Evolutionary conservation across 2,329 filamentous ascomycete genomes (phyloP).

Genomic region (Chaetomium olivaceum): DNA sequence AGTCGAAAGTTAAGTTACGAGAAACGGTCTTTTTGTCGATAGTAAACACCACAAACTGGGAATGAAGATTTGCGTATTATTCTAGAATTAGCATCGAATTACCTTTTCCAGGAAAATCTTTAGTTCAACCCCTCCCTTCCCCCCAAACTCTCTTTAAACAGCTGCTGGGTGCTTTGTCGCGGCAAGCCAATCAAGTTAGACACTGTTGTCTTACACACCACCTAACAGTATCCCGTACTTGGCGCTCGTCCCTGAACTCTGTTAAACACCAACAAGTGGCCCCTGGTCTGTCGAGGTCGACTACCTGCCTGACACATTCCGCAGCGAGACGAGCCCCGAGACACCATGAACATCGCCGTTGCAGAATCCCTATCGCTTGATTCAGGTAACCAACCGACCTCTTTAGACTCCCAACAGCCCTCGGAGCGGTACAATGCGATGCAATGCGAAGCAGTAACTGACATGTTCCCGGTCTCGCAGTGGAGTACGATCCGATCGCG

Average conservation of each 20-base stretch:
- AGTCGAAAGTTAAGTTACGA: too few species aligned
- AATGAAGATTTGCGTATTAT: too few species aligned
- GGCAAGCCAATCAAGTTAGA: background rate
- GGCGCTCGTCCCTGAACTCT: background rate
- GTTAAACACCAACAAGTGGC: background rate
- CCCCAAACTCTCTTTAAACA: background rate
- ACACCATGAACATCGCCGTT: constrained; percentile 26
- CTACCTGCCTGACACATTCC: constrained; percentile 6
- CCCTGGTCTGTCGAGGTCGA: background rate
- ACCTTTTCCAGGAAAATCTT: too few species aligned
- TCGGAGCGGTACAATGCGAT: background rate
- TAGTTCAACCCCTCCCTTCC: background rate
- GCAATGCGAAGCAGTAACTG: constrained; percentile 10
- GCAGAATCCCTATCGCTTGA: constrained; percentile 29
- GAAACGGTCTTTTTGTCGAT: too few species aligned
- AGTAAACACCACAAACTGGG: too few species aligned
- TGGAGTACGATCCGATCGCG: constrained; percentile 86
- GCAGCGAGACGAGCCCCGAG: background rate
- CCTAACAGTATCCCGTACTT: background rate
- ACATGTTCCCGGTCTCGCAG: constrained; percentile 38
- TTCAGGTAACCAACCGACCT: constrained; percentile 28
- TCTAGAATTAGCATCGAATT: too few species aligned
- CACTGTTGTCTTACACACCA: background rate
- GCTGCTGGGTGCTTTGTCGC: background rate
- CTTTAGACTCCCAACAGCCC: background rate